phyloP scores from a whole-genome alignment of 169 alveolate genomes.

The Eimeria maxima region DNA sequence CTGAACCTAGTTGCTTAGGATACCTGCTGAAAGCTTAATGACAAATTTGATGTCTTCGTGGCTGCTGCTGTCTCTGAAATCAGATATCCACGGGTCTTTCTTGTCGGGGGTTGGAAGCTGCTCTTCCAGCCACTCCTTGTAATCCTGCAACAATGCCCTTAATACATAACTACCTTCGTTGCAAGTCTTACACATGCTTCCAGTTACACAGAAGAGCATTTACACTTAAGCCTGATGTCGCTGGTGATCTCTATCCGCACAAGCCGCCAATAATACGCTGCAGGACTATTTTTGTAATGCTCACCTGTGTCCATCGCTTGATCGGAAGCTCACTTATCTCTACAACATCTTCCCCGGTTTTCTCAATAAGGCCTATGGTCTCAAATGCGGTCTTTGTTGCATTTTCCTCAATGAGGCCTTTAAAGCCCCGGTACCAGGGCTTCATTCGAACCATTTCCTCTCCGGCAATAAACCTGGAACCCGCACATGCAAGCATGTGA shows the following conservation, averaged over 20 bases:
- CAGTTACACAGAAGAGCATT: not conserved
- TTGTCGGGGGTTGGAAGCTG: slow-evolving; percentile 83
- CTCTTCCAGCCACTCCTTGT: slow-evolving; percentile 80
- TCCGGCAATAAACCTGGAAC: slow-evolving; percentile 87
- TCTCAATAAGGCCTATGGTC: slow-evolving; percentile 88
- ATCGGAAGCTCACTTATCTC: slow-evolving; percentile 98
- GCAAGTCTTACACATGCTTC: no score
- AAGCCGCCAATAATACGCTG: not conserved
- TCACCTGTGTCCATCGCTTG: slow-evolving; percentile 98
- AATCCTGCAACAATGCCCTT: slow-evolving; percentile 51
- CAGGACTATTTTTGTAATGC: slow-evolving; percentile 86
- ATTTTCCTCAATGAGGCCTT: slow-evolving; percentile 94
- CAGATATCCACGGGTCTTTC: slow-evolving; percentile 84
- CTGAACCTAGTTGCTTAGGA: not conserved
- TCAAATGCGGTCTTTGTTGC: slow-evolving; percentile 85
- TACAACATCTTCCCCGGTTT: slow-evolving; percentile 87
- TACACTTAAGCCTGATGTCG: not conserved
- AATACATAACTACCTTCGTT: not conserved
- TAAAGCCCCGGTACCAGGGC: slow-evolving; percentile 99
- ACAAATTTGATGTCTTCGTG: slow-evolving; percentile 93
- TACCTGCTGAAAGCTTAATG: slow-evolving; percentile 91
- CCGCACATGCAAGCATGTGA: not conserved
- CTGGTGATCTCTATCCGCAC: not conserved
- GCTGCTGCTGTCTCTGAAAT: slow-evolving; percentile 92
- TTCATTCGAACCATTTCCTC: slow-evolving; percentile 94